These are phyloP conservation scores for Penicillium sp. DNA, from an alignment of 2,329 filamentous ascomycete genomes.

Conservation along the genomic window DNA sequence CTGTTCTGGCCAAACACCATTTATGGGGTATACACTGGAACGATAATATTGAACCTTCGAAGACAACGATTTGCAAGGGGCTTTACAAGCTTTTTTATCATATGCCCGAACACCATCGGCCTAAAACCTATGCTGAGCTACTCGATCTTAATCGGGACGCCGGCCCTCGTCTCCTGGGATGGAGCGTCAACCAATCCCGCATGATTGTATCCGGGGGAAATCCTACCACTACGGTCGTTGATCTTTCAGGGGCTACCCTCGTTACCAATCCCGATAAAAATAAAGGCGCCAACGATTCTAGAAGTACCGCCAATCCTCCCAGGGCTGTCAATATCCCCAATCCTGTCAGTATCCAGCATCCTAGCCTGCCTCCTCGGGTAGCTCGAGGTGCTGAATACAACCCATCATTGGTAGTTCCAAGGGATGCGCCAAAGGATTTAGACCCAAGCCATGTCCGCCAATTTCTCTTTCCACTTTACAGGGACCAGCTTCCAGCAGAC, in stretches of 20 bases:
- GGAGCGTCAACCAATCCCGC: neutral
- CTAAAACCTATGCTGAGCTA: conserved; percentile 18
- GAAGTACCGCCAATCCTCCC: too few relatives aligned
- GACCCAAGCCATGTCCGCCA: neutral
- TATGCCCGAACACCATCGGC: conserved; percentile 22
- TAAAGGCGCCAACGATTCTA: too few relatives aligned
- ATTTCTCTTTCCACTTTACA: conserved; percentile 4
- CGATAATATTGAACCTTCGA: neutral
- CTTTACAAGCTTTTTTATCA: conserved; percentile 35
- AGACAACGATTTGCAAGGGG: neutral
- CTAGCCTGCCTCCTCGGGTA: neutral
- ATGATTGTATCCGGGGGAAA: too few relatives aligned
- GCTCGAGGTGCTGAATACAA: neutral
- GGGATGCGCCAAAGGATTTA: neutral
- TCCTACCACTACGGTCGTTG: too few relatives aligned
- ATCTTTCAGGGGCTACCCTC: too few relatives aligned
- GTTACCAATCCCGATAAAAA: too few relatives aligned
- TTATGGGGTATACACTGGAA: conserved; percentile 32
- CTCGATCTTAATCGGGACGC: conserved; percentile 28
- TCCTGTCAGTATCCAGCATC: conserved; percentile 2
- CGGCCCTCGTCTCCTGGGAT: conserved; percentile 37
- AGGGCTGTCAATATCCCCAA: too few relatives aligned
- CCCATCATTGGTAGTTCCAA: neutral
- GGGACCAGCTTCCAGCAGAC: neutral
- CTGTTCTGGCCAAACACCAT: conserved; percentile 16